Conservation (phyloP, 1,139 yeast species). For the Scheffersomyces titani region DNA sequence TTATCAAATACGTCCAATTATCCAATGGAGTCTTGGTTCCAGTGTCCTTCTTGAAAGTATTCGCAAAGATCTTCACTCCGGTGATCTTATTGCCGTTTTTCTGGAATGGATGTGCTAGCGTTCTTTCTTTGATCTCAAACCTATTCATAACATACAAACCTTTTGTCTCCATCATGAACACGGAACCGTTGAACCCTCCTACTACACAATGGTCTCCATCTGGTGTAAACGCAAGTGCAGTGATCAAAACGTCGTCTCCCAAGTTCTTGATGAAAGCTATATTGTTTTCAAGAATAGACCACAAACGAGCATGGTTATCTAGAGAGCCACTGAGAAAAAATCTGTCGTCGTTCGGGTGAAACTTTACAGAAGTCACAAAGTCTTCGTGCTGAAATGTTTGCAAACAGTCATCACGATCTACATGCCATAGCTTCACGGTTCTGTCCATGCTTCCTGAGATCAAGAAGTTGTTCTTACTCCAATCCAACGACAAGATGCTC, state of each 20-base stretch:
- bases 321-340: constrained; percentile 84
- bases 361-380: constrained; percentile 78
- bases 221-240: constrained; percentile 72
- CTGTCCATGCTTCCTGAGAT: constrained; percentile 85
- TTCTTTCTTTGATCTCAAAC: constrained; percentile 49
- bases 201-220: constrained; percentile 65
- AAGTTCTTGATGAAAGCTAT: constrained; percentile 36
- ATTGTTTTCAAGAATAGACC: constrained; percentile 74
- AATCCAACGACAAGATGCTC: constrained; percentile 72
- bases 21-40: constrained; percentile 15
- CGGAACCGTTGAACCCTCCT: constrained; percentile 82
- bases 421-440: constrained; percentile 84
- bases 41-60: constrained; percentile 10
- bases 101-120: constrained; percentile 27
- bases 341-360: constrained; percentile 86
- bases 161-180: constrained; percentile 63
- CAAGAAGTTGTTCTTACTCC: constrained; percentile 87
- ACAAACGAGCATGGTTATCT: constrained; percentile 74
- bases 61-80: constrained; percentile 37
- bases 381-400: constrained; percentile 73
- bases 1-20: constrained; percentile 48
- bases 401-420: constrained; percentile 63
- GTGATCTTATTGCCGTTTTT: constrained; percentile 42
- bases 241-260: constrained; percentile 62
- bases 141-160: constrained; percentile 58